phyloP scores from a whole-genome alignment of 192 early-diverging fungal species.

The Entomortierella chlamydospora region DNA sequence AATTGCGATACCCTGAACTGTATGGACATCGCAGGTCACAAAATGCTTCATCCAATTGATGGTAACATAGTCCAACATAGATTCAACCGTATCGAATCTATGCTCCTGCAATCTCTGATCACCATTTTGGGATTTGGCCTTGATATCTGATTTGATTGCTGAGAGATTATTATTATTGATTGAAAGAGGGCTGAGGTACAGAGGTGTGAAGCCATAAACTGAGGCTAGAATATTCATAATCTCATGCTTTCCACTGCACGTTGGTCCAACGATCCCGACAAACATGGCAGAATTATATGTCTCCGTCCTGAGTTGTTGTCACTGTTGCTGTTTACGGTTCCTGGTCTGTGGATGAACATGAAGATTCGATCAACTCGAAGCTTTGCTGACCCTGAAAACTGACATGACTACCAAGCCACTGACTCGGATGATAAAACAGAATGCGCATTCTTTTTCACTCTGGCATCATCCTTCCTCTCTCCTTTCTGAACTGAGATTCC shows the following conservation, averaged over 20 bases:
- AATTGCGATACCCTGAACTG: conserved; percentile 64
- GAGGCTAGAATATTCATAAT: conserved; percentile 69
- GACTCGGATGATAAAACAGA: no score
- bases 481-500: background rate
- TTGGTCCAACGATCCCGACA: conserved; percentile 74
- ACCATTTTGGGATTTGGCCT: background rate
- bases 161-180: conserved; percentile 2
- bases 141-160: background rate
- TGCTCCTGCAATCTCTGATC: background rate
- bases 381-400: no score
- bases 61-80: conserved; percentile 76
- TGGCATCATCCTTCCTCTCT: background rate
- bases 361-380: no score
- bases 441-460: no score
- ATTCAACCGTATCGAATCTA: conserved; percentile 66
- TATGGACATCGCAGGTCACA: conserved; percentile 75
- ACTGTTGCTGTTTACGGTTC: background rate
- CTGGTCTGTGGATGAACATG: no score
- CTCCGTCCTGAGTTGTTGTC: background rate
- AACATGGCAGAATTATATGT: conserved; percentile 64
- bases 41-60: conserved; percentile 79
- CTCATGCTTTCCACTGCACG: conserved; percentile 73
- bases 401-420: background rate
- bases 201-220: conserved; percentile 60
- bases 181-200: conserved; percentile 43